Base-by-base conservation (phyloP, 2,329 filamentous ascomycete genomes). In the Seiridium unicorne region DNA sequence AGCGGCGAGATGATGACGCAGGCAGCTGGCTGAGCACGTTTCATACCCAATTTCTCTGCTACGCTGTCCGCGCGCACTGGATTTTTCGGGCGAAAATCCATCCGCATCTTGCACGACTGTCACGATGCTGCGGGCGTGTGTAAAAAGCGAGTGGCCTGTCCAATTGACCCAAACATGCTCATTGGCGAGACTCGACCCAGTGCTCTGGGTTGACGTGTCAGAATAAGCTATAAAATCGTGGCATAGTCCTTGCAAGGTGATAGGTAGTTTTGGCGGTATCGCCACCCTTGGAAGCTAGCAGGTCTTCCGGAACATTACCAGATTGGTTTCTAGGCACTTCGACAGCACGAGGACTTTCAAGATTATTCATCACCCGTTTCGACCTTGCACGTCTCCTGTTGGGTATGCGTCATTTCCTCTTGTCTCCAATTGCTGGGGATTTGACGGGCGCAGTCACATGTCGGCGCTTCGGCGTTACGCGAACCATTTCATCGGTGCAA, bases 171-270 rank as follows among this genome's bases (percentile, higher is more conserved):
- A 8, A 18, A 26, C 18, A 3, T 44, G 9, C 18, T 54, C 13
- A 26, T 32, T 44, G 31, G 36, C 31, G 35, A 42, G 35, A 44
- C 10, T 44, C 44, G 54, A 57, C 54, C 54, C 54, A 57, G 18
- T 44, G 54, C 32, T 48, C 54, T 47, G 54, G 54, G 54, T 57
- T 57, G 54, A 57, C 54, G 42, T 47, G 54, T 57, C 44, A 46
- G 32, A 46, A 10, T 26, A 35, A n/a, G 42, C 42, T 51, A 32
- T 31, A 31, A 51, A 51, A 51, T 51, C 26, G 49, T 51, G 49
- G 49, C 32, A 9, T 2, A 51, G n/a, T 35, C 49, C 18, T 31
- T 32, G 31, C n/a, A 13, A 10, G 31, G 32, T 5, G 18, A 36
- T 51, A 32, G 49, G 49, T 13, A 9, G 31, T 13, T 13, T 35